phyloP scores from a whole-genome alignment of 2,329 filamentous ascomycete species.

The Cladorrhinum sp. region DNA sequence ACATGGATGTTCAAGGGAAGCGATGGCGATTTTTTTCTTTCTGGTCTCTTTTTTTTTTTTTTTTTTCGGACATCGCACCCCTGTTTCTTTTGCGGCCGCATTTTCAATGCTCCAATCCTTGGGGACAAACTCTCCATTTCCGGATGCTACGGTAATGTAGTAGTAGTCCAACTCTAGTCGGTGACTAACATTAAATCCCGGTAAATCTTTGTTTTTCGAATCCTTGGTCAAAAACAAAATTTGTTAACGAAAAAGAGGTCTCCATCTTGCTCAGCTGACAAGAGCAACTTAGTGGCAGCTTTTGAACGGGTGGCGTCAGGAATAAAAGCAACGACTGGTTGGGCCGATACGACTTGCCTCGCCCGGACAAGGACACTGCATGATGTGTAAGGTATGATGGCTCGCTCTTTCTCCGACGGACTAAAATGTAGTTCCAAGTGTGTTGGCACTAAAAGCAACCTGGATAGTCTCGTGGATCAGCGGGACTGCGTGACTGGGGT shows the following conservation, averaged over 20 bases:
- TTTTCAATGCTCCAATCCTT: background rate
- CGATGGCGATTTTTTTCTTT: too few relatives aligned
- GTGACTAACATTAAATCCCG: background rate
- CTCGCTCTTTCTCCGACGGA: background rate
- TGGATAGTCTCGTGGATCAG: constrained; percentile 8
- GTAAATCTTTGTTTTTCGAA: background rate
- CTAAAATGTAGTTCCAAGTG: background rate
- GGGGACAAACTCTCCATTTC: background rate
- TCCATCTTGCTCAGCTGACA: background rate
- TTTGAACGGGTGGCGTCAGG: constrained; percentile 2
- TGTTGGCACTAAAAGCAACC: background rate
- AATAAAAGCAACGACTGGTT: background rate
- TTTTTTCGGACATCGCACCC: too few relatives aligned
- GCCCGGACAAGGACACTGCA: background rate
- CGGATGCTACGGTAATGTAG: background rate
- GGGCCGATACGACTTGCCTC: background rate
- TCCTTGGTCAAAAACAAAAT: background rate
- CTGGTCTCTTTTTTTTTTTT: too few relatives aligned
- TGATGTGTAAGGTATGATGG: background rate
- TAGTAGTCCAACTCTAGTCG: background rate
- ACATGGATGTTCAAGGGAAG: too few relatives aligned
- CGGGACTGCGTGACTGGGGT: background rate
- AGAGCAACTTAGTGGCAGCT: too few relatives aligned
- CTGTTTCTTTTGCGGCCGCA: too few relatives aligned
- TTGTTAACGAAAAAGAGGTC: too few relatives aligned